Percentiles rank a stretch among this genome's conserved stretches.
Conservation (phyloP, 2,329 filamentous ascomycete species). For the Dactylellina cionopaga region DNA sequence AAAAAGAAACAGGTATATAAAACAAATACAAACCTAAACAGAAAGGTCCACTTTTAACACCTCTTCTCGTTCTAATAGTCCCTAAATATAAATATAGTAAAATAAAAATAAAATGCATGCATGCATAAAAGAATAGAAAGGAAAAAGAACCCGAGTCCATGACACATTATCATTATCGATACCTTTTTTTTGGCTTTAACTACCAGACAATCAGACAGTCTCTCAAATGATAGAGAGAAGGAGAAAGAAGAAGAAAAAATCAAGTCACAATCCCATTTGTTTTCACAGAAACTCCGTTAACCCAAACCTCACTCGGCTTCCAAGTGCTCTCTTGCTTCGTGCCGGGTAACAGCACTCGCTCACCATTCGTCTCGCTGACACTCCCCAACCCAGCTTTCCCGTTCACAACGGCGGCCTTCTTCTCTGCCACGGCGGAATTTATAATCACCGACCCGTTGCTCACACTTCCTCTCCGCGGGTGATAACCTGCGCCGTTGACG, state of each 20-base stretch:
- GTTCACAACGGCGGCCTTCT: conserved; percentile 49
- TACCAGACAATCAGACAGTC: not conserved
- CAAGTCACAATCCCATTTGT: conserved; percentile 32
- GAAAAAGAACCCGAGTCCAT: conserved; percentile 28
- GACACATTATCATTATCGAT: conserved; percentile 35
- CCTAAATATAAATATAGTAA: not conserved
- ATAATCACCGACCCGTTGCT: conserved; percentile 50
- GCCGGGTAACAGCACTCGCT: conserved; percentile 73
- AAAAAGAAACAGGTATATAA: conserved; percentile 20
- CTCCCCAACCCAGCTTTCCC: conserved; percentile 58
- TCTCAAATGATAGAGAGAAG: conserved; percentile 15
- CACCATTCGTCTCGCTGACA: conserved; percentile 61
- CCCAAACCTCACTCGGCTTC: conserved; percentile 61
- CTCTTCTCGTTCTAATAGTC: conserved; percentile 14
- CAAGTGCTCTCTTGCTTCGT: conserved; percentile 89
- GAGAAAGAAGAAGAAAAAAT: conserved; percentile 36
- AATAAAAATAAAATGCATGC: not conserved
- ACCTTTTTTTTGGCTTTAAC: not conserved
- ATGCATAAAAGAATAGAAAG: not conserved
- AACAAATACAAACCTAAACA: not conserved
- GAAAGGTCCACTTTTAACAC: conserved; percentile 13
- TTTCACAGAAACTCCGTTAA: conserved; percentile 27
- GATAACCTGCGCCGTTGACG: conserved; percentile 25
- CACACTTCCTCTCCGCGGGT: conserved; percentile 39
- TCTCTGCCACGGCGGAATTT: conserved; percentile 30